Base-by-base conservation (phyloP, 352 stramenopile species). In the Globisporangium yorkense region DNA sequence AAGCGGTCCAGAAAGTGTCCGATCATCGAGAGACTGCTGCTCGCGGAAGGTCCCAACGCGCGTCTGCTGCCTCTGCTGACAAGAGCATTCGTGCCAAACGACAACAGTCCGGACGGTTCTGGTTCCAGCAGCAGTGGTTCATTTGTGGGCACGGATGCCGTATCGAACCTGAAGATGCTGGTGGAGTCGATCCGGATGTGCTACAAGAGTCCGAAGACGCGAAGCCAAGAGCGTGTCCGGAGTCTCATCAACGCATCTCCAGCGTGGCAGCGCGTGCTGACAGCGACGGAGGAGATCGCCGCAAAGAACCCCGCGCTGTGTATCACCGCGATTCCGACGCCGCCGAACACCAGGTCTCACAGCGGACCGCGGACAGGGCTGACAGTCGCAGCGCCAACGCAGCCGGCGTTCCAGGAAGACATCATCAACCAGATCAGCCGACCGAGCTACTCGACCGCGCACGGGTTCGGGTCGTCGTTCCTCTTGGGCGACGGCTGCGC, bases 381-480 rank as follows among this genome's bases (percentile, higher is more conserved):
- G 13, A 31, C 54, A 5, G 44, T 31, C 3, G 44, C 58, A 16
- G 54, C 70, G 15, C 81, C 80, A 5, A 75, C 69, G 2, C 81
- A 80, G 48, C 83, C 85, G 37, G 75, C 80, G 10, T 93, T 95
- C 62, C 85, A 95, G 50, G 84, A 93, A 54, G 76, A 90, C 51
- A 95, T 95, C 54, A 88, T 95, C 56, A 88, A 89, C 56, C 85
- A 93, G 52, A 89, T 95, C 45, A 90, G 78, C 49, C 80, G 81
- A n/a, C 85, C 85, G 40, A 89, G 76, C 24, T 95, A 92, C 65
- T 91, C 80, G 54, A 84, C 77, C 24, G 77, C 80, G 0, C 80
- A 95, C 40, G 85, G 84, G 13, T 92, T 92, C 65, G 85, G 85
- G 12, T 93, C 83, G n/a, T 92, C 85, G 18, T 95, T 93, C 57